Base-by-base conservation (phyloP, 495 filamentous ascomycete species). In the Podospora didyma region DNA sequence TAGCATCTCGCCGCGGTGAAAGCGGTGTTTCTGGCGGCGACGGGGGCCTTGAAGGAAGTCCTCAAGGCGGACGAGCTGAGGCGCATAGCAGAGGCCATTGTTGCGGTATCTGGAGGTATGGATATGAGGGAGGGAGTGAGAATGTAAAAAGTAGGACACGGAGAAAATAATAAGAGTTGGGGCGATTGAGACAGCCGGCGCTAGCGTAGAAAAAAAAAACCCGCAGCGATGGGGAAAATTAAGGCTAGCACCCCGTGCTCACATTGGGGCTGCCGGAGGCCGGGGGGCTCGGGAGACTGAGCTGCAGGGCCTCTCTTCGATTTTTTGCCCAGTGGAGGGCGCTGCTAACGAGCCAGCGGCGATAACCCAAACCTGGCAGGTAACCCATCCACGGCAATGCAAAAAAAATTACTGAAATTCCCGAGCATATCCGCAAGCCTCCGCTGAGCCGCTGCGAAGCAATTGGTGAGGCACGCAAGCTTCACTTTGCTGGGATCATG, bases 1-100 rank as follows among this genome's bases (percentile, higher is more conserved):
- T 96, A 96, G 83, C 83, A 86, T 75, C 92, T 85, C 69, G 86
- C 73, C 68, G 91, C 88, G 78, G 86, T 90, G 79, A 89, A 87
- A 73, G 85, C 83, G 63, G 81, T 83, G 73, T 85, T 80, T 73
- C 83, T 83, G 65, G 75, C 73, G 80, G 79, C 64, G 68, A 81
- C 69, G 72, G 86, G 80, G 64, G 84, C 76, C 65, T 79, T 75
- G 62, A 88, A 65, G 44, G 86, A 84, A 69, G 89, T 81, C 68
- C 92, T 87, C 65, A 96, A 76, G 70, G 84, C 83, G 70, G 88
- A 78, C 65, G 82, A 80, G 75, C 85, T 82, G 62, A 96, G 76
- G 79, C 90, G 85, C 66, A 93, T 73, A 69, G 88, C 81, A 63
- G 89, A 81, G 68, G 89, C 85, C 88, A 96, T 96, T 70, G 75